Percentiles rank a stretch among this genome's conserved stretches.
These are phyloP conservation scores for Imleria badia DNA, from an alignment of 768 basidiomycete genomes.

Conservation along the genomic window DNA sequence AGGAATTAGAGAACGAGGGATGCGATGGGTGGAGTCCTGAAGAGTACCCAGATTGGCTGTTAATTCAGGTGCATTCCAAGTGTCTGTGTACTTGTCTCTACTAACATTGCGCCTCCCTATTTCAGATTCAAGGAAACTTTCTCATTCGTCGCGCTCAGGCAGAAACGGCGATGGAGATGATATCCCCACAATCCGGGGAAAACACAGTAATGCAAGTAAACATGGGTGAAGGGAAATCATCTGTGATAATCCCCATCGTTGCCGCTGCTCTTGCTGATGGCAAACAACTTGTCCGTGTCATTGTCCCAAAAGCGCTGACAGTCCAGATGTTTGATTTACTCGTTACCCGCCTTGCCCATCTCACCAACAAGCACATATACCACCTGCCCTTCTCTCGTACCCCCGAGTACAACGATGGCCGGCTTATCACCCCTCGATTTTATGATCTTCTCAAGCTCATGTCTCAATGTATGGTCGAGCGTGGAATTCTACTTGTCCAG, in stretches of 20 bases:
- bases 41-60: constrained; percentile 38
- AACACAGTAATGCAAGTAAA: constrained; percentile 40
- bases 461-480: constrained; percentile 33
- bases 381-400: constrained; percentile 48
- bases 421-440: not conserved
- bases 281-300: constrained; percentile 40
- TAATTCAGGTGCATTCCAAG: constrained; percentile 37
- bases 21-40: constrained; percentile 13
- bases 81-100: too few relatives aligned
- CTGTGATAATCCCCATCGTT: not conserved
- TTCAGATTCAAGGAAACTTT: constrained; percentile 38
- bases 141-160: constrained; percentile 33
- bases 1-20: constrained; percentile 21
- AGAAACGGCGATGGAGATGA: constrained; percentile 42
- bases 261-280: constrained; percentile 41
- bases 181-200: constrained; percentile 30
- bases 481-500: constrained; percentile 14
- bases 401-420: constrained; percentile 14
- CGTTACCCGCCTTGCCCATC: constrained; percentile 38
- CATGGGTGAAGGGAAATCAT: not conserved
- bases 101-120: not conserved
- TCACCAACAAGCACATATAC: constrained; percentile 45
- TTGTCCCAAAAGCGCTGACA: constrained; percentile 44
- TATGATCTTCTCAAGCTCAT: constrained; percentile 31
- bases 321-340: constrained; percentile 48